These are phyloP conservation scores for Suhomyces vadensis DNA, from an alignment of 805 yeast genomes.

Conservation along the genomic window DNA sequence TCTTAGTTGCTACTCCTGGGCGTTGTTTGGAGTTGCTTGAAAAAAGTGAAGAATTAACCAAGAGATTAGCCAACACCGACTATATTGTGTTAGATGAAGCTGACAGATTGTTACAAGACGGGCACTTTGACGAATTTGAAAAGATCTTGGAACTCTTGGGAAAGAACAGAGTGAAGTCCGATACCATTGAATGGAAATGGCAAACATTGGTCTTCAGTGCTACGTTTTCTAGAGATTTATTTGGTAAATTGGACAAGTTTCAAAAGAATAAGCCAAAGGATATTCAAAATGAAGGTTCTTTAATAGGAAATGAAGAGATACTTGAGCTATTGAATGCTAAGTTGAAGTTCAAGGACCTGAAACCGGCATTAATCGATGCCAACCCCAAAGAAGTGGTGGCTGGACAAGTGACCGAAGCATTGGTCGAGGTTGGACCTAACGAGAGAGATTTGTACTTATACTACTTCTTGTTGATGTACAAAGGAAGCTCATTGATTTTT, in stretches of 20 bases:
- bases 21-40: conserved; percentile 81
- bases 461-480: conserved; percentile 81
- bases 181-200: conserved; percentile 47
- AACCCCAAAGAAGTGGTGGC: conserved; percentile 85
- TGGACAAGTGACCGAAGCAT: conserved; percentile 72
- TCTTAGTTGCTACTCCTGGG: conserved; percentile 95
- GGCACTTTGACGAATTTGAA: conserved; percentile 92
- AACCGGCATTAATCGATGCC: conserved; percentile 76
- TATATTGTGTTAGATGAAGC: conserved; percentile 87
- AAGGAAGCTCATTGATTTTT: conserved; percentile 87
- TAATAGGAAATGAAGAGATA: conserved; percentile 57
- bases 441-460: conserved; percentile 90
- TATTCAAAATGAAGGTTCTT: conserved; percentile 30
- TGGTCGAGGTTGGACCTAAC: conserved; percentile 86
- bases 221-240: conserved; percentile 81
- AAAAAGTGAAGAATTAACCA: conserved; percentile 49
- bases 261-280: conserved; percentile 19
- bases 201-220: conserved; percentile 96
- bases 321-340: conserved; percentile 65
- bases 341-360: conserved; percentile 64
- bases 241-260: conserved; percentile 62
- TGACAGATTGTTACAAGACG: conserved; percentile 90
- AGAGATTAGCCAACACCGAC: conserved; percentile 47
- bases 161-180: conserved; percentile 46
- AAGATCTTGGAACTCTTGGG: conserved; percentile 68